Evolutionary conservation across 2,329 filamentous ascomycete genomes (phyloP).

Genomic region (Pseudocercospora crystallina): DNA sequence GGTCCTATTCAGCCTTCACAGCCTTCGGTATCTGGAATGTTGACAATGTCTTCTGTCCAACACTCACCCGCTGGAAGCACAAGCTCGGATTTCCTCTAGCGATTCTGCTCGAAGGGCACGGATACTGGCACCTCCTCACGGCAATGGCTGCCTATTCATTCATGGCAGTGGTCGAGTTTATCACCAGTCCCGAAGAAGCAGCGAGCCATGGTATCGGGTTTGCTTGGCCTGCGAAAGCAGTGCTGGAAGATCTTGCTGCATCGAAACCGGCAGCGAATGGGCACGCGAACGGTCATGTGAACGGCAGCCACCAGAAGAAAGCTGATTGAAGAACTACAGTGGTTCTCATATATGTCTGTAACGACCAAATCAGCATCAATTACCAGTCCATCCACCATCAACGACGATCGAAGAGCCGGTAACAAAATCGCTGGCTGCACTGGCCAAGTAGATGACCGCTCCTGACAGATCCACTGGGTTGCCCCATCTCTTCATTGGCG

Average conservation of each 20-base stretch:
- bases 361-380: background rate
- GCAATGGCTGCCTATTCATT: conserved; percentile 37
- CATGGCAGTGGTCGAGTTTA: conserved; percentile 29
- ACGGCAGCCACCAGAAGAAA: too few species aligned
- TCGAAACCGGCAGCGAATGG: background rate
- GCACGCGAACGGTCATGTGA: background rate
- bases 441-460: conserved; percentile 72
- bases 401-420: conserved; percentile 77
- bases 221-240: conserved; percentile 25
- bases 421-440: conserved; percentile 72
- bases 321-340: too few species aligned
- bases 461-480: conserved; percentile 83
- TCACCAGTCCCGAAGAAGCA: conserved; percentile 18
- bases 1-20: conserved; percentile 15
- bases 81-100: conserved; percentile 74
- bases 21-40: conserved; percentile 77
- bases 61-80: conserved; percentile 64
- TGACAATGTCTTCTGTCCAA: conserved; percentile 74
- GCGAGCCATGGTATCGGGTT: conserved; percentile 22
- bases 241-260: conserved; percentile 17
- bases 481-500: conserved; percentile 82
- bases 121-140: conserved; percentile 78
- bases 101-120: conserved; percentile 68
- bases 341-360: too few species aligned
- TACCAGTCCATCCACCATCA: conserved; percentile 66